Conservation (phyloP, 257 asterid genomes). For the Nyctanthes arbortristis region DNA sequence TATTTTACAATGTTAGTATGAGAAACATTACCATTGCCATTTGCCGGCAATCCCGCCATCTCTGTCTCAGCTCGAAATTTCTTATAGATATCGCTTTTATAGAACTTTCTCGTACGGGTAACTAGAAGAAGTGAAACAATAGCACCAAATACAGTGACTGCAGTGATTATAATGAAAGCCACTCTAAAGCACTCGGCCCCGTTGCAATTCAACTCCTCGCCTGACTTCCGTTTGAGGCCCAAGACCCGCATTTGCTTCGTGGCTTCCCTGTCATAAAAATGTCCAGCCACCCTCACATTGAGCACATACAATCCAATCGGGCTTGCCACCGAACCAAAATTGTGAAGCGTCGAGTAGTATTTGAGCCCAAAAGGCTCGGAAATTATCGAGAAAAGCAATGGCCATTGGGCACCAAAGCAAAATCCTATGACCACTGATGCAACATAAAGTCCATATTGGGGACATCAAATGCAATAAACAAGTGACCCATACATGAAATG, state of each 20-base stretch:
- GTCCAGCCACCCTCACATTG: conserved; percentile 60
- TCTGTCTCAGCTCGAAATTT: conserved; percentile 44
- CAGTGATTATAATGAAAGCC: conserved; percentile 68
- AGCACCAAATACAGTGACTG: conserved; percentile 62
- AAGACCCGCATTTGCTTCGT: conserved; percentile 44
- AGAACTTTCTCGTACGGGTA: conserved; percentile 63
- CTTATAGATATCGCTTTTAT: conserved; percentile 71
- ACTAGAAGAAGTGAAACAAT: conserved; percentile 57
- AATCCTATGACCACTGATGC: conserved; percentile 80
- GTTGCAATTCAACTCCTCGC: conserved; percentile 55
- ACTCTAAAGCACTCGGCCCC: conserved; percentile 60
- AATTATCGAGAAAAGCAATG: conserved; percentile 69
- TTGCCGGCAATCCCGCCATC: conserved; percentile 23
- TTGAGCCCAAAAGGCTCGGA: conserved; percentile 80
- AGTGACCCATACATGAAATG: conserved; percentile 63
- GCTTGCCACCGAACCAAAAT: conserved; percentile 79
- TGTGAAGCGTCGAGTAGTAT: conserved; percentile 72
- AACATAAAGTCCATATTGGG: conserved; percentile 59
- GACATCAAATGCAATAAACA: conserved; percentile 64
- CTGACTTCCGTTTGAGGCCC: conserved; percentile 35
- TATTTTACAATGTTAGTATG: conserved; percentile 11
- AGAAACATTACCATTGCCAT: conserved; percentile 15
- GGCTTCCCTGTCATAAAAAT: conserved; percentile 72
- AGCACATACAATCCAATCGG: conserved; percentile 71
- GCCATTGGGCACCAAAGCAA: conserved; percentile 92